Conservation (phyloP, 345 rosid species). For the Rubroshorea leprosula region DNA sequence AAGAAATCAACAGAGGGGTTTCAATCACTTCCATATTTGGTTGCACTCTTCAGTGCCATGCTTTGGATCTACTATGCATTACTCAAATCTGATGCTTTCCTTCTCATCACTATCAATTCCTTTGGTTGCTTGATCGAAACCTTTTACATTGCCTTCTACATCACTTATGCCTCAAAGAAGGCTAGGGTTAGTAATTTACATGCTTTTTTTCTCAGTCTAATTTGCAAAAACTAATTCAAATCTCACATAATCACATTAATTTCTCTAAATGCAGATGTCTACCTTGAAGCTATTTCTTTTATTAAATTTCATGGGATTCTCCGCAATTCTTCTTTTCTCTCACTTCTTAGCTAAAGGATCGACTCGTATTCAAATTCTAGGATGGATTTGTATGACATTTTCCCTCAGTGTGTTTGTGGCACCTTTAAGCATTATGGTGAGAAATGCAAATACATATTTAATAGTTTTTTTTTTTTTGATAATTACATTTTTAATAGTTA, state of each 20-base stretch:
- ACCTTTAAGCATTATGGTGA: slow-evolving; percentile 56
- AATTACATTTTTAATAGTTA: too few relatives aligned
- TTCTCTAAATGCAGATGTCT: slow-evolving; percentile 42
- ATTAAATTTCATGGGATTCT: slow-evolving; percentile 45
- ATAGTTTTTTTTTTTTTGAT: too few relatives aligned
- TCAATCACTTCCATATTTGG: slow-evolving; percentile 54
- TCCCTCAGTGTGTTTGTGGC: slow-evolving; percentile 55
- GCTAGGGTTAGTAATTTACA: slow-evolving; percentile 49
- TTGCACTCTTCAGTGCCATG: slow-evolving; percentile 43
- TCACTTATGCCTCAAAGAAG: slow-evolving; percentile 43
- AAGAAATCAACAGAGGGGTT: slow-evolving; percentile 66
- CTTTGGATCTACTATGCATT: slow-evolving; percentile 62
- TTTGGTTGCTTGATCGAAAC: slow-evolving; percentile 43
- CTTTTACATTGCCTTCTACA: slow-evolving; percentile 37
- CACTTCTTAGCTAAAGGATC: slow-evolving; percentile 41
- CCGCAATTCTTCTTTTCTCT: slow-evolving; percentile 34
- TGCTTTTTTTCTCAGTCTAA: too few relatives aligned
- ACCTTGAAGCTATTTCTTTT: slow-evolving; percentile 43
- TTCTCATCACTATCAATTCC: slow-evolving; percentile 41
- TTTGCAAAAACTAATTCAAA: too few relatives aligned
- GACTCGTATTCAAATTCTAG: slow-evolving; percentile 36
- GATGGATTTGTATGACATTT: slow-evolving; percentile 51
- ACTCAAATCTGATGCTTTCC: slow-evolving; percentile 32
- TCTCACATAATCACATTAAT: too few relatives aligned
- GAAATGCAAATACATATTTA: not conserved